These are phyloP conservation scores for Bolboschoenus planiculmis DNA, from an alignment of 176 grass and related monocot species.

Conservation along the genomic window DNA sequence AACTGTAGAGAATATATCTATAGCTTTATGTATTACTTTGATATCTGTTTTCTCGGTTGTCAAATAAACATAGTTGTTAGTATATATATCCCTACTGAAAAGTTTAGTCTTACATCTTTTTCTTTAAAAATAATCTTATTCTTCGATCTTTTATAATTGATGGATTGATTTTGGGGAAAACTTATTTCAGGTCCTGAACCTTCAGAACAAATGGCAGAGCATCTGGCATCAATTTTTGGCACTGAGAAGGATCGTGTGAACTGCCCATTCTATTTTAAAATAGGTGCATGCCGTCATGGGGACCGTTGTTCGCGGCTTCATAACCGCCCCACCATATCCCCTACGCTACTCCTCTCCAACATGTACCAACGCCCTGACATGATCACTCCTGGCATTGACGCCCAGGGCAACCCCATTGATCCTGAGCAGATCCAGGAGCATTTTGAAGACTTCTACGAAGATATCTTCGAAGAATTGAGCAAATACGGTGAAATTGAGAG, in stretches of 20 bases:
- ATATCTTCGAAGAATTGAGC: slow-evolving; percentile 34
- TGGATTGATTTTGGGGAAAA: background rate
- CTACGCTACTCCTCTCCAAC: slow-evolving; percentile 28
- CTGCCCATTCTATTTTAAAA: slow-evolving; percentile 45
- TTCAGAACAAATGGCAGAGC: slow-evolving; percentile 28
- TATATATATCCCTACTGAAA: background rate
- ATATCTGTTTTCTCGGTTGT: background rate
- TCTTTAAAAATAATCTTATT: background rate
- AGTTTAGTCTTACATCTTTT: background rate
- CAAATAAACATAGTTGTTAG: background rate
- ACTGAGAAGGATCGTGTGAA: slow-evolving; percentile 39
- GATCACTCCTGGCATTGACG: slow-evolving; percentile 36
- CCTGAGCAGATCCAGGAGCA: slow-evolving; percentile 31
- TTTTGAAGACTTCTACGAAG: slow-evolving; percentile 39
- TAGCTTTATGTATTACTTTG: background rate
- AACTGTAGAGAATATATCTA: background rate
- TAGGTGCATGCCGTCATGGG: slow-evolving; percentile 36
- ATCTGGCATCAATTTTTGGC: slow-evolving; percentile 41
- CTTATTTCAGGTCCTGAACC: background rate
- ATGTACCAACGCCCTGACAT: slow-evolving; percentile 42
- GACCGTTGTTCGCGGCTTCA: slow-evolving; percentile 35
- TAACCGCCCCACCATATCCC: slow-evolving; percentile 36
- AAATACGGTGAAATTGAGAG: slow-evolving; percentile 36
- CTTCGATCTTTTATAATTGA: background rate
- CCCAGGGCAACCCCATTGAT: slow-evolving; percentile 27